phyloP scores from a whole-genome alignment of 1,284 basidiomycete species.

The Apiotrichum siamense region DNA sequence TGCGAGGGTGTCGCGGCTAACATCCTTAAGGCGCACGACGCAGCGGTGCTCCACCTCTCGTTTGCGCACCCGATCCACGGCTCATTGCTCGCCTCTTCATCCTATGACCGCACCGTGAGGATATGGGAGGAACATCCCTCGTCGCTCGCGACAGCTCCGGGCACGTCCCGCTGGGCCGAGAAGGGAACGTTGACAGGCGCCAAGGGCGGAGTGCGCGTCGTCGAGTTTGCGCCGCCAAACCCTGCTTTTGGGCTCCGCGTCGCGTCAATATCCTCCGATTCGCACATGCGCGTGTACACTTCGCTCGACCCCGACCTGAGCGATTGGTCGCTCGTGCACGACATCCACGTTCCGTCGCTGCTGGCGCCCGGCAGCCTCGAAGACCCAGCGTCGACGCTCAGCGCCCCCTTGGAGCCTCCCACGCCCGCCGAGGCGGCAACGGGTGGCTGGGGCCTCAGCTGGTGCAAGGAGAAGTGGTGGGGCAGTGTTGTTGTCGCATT shows the following conservation, averaged over 20 bases:
- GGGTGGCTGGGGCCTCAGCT: slow-evolving; percentile 84
- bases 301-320: slow-evolving; percentile 74
- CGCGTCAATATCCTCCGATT: slow-evolving; percentile 79
- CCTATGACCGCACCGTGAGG: slow-evolving; percentile 81
- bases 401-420: slow-evolving; percentile 3
- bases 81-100: slow-evolving; percentile 71
- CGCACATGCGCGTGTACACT: slow-evolving; percentile 77
- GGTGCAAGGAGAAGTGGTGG: slow-evolving; percentile 93
- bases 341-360: slow-evolving; percentile 63
- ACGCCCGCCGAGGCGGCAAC: slow-evolving; percentile 54
- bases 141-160: not conserved
- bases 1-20: not conserved
- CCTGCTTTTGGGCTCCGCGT: slow-evolving; percentile 78
- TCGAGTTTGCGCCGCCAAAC: slow-evolving; percentile 70
- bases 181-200: slow-evolving; percentile 70
- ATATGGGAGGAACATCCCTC: slow-evolving; percentile 67
- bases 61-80: slow-evolving; percentile 90
- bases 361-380: slow-evolving; percentile 20
- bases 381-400: not conserved
- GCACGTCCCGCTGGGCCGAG: slow-evolving; percentile 57
- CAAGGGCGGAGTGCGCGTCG: slow-evolving; percentile 69
- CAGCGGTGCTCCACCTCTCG: slow-evolving; percentile 69
- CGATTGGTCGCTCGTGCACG: slow-evolving; percentile 72
- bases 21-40: slow-evolving; percentile 79
- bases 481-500: slow-evolving; percentile 75